Evolutionary conservation across 495 filamentous ascomycete species (phyloP), one percentile per base, ranked within the genome.

Genomic region (Aspergillus avenaceus): DNA sequence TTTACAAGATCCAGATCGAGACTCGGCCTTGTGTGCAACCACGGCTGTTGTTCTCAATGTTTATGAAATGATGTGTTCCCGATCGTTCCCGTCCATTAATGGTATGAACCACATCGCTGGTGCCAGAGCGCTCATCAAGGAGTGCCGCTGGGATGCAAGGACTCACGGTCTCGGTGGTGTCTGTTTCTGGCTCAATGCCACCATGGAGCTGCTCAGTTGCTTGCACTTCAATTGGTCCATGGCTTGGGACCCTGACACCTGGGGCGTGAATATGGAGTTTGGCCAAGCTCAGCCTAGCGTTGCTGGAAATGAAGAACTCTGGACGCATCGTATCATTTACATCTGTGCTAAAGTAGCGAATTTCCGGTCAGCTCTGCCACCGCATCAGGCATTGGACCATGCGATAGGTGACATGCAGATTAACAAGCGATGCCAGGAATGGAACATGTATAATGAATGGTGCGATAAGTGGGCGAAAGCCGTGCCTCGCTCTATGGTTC

Each of bases 101-200:
- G 77, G 85, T 12, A 90, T 90, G 81, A 88, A 88, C 55, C 91
- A 96, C 61, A 91, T 95, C 55, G 84, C 88, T 7, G 89, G 89
- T 2, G 87, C 91, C 13, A 79, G 90, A 41, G 90, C 91, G 4
- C 74, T 97, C 42, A 90, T 98, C 61, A 88, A 88, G 55, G 90
- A 97, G 62, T 96, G 91, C 60, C 80, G 82, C 12, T 98, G 93
- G 93, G 87, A 85, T 56, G 88, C 91, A 1, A 82, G 78, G 44
- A 86, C 87, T 22, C 76, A 75, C 3, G 90, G 91, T 4, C 79
- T 97, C 36, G 91, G 90, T 8, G 83, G 85, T 1, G 89, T 92
- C 9, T 97, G 91, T 65, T 97, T 97, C 68, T 97, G 92, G 91
- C 68, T 96, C 14, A 97, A 95, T 58, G 82, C 95, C 12, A 83